Evolutionary conservation across 2,329 filamentous ascomycete species (phyloP), one percentile per base, ranked within the genome.

Genomic region (Clonostachys solani): DNA sequence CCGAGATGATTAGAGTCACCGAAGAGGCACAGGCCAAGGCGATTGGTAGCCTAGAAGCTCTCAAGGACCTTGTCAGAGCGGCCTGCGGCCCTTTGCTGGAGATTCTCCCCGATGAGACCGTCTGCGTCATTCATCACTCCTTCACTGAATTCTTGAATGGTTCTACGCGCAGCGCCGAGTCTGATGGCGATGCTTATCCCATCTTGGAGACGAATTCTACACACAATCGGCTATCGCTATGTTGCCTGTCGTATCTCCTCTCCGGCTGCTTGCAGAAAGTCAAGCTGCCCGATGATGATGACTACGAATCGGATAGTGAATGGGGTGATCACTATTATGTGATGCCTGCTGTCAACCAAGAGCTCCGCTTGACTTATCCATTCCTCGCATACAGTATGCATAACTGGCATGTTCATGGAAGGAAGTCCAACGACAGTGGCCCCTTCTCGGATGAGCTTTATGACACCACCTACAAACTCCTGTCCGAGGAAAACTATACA

Each of bases 71-170:
- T 8, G 60, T 72, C 3, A 58, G 65, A 34, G 55, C 56, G 19
- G 62, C 65, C 4, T 73, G 68, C 50, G 72, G 71, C 0, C 66
- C 71, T 5, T 54, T 77, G 5, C 50, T 76, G 5, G 71, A 76
- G 48, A 63, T 74, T 12, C 56, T 69, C 4, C 62, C 67, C 12
- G 68, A 76, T 49, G 72, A 73, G 43, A 69, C 67, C 0, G 56
- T 75, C 19, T 63, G 60, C 17, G 63, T 75, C 12, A 62, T 75
- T 6, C 72, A 77, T 47, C 72, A 75, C 46, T 74, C 71, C 2
- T 65, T 77, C n/a, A 75, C 72, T 0, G 72, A 76, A 47, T 75
- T 67, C 51, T 60, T 75, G 13, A 42, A 18, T 19, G 16, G 40
- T 9, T 15, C 40, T 8, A 19, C 15, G 4, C 13, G 36, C 6